Base-by-base conservation (phyloP, 2,329 filamentous ascomycete genomes). In the Davidsoniella neocaledoniae region DNA sequence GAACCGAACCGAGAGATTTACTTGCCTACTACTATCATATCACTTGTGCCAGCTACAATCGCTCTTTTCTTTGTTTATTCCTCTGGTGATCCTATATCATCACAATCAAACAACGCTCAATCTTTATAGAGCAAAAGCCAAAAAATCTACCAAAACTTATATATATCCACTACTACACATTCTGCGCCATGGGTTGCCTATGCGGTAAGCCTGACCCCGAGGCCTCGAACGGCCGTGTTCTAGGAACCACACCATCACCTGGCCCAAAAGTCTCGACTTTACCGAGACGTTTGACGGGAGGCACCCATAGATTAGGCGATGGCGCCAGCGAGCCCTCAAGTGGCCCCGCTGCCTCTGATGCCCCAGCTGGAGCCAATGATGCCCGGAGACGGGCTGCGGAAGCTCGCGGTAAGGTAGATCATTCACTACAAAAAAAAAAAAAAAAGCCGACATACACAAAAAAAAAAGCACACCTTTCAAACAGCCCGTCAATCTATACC, bases 201-300 rank as follows among this genome's bases (percentile, higher is more conserved):
- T 94, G 85, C 69, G 84, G 86, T 62, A 87, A 86, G 63, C 72
- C 71, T 52, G 68, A 76, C 29, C 67, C 75, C 55, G 91, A 87
- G 68, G 66, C 76, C 48, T 75, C 76, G 49, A 80, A 83, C 45
- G 86, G 86, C 53, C 82, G 85, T 49, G 74, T 78, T 37, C 71
- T 94, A 49, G 81, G 77, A 56, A 70, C 78, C 37, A 68, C 71
- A 5, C 67, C 68, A 17, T 9, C 51, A 16, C 37, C 52, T 38
- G 17, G 61, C 56, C 68, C 59, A 33, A 33, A 33, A 33, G 29
- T 33, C 29, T 33, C 29, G 29, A 33, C 29, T 33, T 33, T 33
- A 33, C 29, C 29, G 29, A 33, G 29, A 12, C 29, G 29, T 12
- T 33, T 33, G 29, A 39, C 44, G 9, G 44, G 29, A 37, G 48